A percentile compares a stretch with the other conserved stretches of the same genome.
These are phyloP conservation scores for Tuber melanosporum DNA, from an alignment of 495 filamentous ascomycete species.

Conservation along the genomic window DNA sequence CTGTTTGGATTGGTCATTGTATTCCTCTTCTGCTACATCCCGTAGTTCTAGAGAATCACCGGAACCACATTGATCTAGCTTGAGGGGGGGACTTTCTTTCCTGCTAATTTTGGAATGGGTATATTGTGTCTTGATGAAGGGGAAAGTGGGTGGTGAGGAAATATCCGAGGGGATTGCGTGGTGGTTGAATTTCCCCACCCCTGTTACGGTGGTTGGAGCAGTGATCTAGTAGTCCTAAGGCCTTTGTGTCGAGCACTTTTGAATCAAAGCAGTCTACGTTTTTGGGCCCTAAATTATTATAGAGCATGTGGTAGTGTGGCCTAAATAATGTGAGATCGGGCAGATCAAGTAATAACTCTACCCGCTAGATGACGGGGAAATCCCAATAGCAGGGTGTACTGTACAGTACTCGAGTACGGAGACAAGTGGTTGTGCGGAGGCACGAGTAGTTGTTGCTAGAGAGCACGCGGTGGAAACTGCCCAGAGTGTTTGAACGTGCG, in stretches of 20 bases:
- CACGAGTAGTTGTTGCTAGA: no score
- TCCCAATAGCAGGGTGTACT: no score
- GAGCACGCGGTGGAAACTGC: no score
- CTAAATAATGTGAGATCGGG: neutral
- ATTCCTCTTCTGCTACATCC: conserved; percentile 57
- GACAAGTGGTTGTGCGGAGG: no score
- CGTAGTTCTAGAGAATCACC: conserved; percentile 51
- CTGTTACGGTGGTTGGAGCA: neutral
- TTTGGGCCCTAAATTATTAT: neutral
- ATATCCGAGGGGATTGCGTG: conserved; percentile 52
- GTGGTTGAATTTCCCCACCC: conserved; percentile 40
- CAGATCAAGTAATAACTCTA: neutral
- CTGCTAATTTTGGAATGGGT: conserved; percentile 56
- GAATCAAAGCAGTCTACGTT: neutral
- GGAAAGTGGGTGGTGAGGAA: conserved; percentile 51
- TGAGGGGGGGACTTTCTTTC: conserved; percentile 62
- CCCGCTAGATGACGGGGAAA: no score
- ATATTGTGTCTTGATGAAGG: conserved; percentile 55
- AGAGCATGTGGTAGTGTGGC: neutral
- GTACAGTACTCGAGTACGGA: no score
- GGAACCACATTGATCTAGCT: conserved; percentile 54
- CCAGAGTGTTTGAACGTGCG: no score
- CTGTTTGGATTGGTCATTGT: conserved; percentile 57
- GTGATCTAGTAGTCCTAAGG: neutral
- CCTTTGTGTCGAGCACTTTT: neutral